phyloP scores from a whole-genome alignment of 2,329 filamentous ascomycete species.

The Claviceps maximensis region DNA sequence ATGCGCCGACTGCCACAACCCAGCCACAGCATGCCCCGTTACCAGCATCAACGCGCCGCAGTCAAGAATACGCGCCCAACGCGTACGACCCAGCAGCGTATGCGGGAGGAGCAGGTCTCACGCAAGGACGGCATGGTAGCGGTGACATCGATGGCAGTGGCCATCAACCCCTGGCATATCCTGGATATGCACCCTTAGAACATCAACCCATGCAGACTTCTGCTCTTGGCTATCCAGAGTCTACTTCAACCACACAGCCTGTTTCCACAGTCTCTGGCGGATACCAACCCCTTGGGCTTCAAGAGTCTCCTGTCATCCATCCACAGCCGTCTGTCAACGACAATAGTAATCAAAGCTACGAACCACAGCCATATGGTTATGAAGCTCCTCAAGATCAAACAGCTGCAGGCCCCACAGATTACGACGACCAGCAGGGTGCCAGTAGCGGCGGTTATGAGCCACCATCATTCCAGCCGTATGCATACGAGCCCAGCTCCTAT shows the following conservation, averaged over 20 bases:
- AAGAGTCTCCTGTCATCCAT: slow-evolving; percentile 13
- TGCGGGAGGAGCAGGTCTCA: slow-evolving; percentile 7
- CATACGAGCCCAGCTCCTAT: slow-evolving; percentile 44
- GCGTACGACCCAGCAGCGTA: slow-evolving; percentile 25
- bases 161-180: slow-evolving; percentile 10
- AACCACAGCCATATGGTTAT: slow-evolving; percentile 37
- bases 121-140: slow-evolving; percentile 7
- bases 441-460: slow-evolving; percentile 42
- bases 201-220: slow-evolving; percentile 14
- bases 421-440: slow-evolving; percentile 13
- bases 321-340: slow-evolving; percentile 7
- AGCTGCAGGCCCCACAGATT: slow-evolving; percentile 10
- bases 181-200: slow-evolving; percentile 4
- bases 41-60: not conserved
- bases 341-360: slow-evolving; percentile 23
- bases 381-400: slow-evolving; percentile 28
- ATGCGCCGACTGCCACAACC: slow-evolving; percentile 29
- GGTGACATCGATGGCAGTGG: not conserved
- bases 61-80: slow-evolving; percentile 9
- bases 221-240: not conserved
- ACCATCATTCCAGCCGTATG: slow-evolving; percentile 46
- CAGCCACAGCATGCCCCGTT: slow-evolving; percentile 9
- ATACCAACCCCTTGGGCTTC: slow-evolving; percentile 18
- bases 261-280: slow-evolving; percentile 6
- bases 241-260: not conserved